Conservation (phyloP, 345 rosid species). For the Mercurialis annua region DNA sequence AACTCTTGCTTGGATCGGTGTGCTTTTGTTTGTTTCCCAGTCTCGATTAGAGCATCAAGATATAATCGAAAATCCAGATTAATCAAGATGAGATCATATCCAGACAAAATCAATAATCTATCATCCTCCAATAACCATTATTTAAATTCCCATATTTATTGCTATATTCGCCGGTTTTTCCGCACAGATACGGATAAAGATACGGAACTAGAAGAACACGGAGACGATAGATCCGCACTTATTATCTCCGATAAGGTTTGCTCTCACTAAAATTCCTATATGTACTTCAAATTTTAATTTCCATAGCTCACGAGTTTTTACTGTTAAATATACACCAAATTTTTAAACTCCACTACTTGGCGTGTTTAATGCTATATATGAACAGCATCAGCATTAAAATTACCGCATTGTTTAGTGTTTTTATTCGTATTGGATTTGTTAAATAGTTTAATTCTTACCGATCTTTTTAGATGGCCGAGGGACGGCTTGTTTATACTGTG, state of each 20-base stretch:
- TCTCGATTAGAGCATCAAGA: too few species aligned
- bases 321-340: too few species aligned
- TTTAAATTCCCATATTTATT: background rate
- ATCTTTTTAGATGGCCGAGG: constrained; percentile 38
- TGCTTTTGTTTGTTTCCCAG: too few species aligned
- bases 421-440: too few species aligned
- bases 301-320: too few species aligned
- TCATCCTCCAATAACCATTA: background rate
- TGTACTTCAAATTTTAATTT: background rate
- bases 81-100: background rate
- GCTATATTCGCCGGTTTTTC: background rate
- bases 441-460: too few species aligned
- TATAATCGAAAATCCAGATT: too few species aligned
- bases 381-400: too few species aligned
- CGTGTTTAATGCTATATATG: too few species aligned
- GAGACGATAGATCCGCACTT: background rate
- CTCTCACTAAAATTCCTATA: background rate
- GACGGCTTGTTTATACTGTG: constrained; percentile 46
- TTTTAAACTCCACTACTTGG: too few species aligned
- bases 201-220: background rate
- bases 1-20: too few species aligned
- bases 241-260: constrained; percentile 1
- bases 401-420: too few species aligned
- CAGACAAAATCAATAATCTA: background rate
- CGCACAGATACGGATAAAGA: background rate